A percentile compares a stretch with the other conserved stretches of the same genome.
Evolutionary conservation across 768 basidiomycete genomes (phyloP).

Genomic region (Podaxis sp.): DNA sequence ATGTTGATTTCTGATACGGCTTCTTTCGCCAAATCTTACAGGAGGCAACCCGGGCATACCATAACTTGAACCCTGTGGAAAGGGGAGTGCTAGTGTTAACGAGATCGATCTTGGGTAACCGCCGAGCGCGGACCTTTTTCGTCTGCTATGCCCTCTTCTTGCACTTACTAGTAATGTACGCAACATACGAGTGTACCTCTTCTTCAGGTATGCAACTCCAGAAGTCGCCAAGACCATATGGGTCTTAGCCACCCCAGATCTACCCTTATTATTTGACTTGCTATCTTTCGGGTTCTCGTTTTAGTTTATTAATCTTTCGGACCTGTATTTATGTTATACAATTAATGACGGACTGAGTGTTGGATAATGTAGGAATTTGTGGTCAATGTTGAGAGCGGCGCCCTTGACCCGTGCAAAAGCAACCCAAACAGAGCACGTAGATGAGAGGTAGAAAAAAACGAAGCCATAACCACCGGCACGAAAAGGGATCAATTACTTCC

Average conservation of each 20-base stretch:
- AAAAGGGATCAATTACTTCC: conserved; percentile 5
- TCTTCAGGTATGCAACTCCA: conserved; percentile 45
- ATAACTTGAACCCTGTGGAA: conserved; percentile 88
- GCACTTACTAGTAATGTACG: conserved; percentile 79
- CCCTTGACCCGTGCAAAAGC: neutral
- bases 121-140: conserved; percentile 85
- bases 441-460: neutral
- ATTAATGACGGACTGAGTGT: neutral
- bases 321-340: conserved; percentile 15
- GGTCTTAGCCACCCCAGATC: conserved; percentile 14
- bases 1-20: neutral
- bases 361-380: conserved; percentile 1
- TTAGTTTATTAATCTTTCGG: conserved; percentile 11
- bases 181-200: conserved; percentile 67
- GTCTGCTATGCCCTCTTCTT: conserved; percentile 80
- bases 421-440: neutral
- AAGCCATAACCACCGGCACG: neutral
- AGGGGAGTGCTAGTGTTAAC: conserved; percentile 83
- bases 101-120: conserved; percentile 81
- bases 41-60: conserved; percentile 94
- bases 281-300: neutral
- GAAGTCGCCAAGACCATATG: conserved; percentile 47
- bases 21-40: conserved; percentile 23
- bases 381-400: neutral
- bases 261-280: neutral